These are phyloP conservation scores for Acmispon strigosus DNA, from an alignment of 306 rosid species.

Conservation along the genomic window DNA sequence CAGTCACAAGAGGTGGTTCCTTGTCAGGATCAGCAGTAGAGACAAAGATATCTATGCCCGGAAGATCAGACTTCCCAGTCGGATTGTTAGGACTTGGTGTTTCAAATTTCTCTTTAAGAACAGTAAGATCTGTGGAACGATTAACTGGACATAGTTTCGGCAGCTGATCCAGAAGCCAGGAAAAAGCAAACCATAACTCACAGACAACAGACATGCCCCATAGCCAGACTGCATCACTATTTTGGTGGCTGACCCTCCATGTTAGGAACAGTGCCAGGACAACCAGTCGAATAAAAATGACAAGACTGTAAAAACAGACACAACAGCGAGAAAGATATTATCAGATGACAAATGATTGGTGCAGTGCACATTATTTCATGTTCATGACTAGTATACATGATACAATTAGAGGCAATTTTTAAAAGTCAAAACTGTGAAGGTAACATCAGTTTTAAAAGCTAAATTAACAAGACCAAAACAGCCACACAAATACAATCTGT, in stretches of 20 bases:
- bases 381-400: not conserved
- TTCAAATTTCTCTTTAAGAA: constrained; percentile 81
- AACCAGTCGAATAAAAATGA: constrained; percentile 55
- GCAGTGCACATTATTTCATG: not conserved
- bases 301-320: constrained; percentile 46
- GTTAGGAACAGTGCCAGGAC: constrained; percentile 58
- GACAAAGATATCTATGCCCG: constrained; percentile 83
- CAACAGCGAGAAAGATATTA: constrained; percentile 9
- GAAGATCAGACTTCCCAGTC: constrained; percentile 86
- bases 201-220: constrained; percentile 97
- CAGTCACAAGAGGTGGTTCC: constrained; percentile 94
- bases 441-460: not conserved
- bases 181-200: constrained; percentile 92
- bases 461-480: not conserved
- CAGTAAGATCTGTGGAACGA: constrained; percentile 79
- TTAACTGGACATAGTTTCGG: constrained; percentile 82
- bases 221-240: constrained; percentile 76
- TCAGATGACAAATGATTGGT: not conserved
- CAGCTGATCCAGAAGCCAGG: constrained; percentile 87
- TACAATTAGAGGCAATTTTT: not conserved
- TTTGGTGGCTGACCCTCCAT: constrained; percentile 67
- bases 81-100: constrained; percentile 62
- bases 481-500: not conserved
- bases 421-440: not conserved
- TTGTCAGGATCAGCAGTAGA: constrained; percentile 96